Evolutionary conservation across 176 grass and related monocot species (phyloP).

Genomic region (Oryza australiensis): DNA sequence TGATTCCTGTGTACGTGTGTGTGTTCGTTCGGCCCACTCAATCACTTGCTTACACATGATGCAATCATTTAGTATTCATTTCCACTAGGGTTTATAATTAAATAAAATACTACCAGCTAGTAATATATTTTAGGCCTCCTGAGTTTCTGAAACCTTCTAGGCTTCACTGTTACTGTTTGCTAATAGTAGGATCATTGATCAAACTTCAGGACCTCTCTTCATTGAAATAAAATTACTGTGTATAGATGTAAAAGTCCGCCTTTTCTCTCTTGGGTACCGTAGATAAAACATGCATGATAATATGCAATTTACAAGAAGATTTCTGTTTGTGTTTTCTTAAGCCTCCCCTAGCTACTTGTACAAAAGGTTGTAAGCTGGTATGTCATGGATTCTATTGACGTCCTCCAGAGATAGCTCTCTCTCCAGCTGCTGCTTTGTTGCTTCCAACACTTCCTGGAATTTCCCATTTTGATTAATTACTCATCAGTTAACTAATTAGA

Average conservation of each 20-base stretch:
- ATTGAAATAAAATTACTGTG: neutral
- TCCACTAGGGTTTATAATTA: neutral
- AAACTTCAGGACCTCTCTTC: too few species aligned
- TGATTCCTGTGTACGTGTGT: neutral
- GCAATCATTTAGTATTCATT: neutral
- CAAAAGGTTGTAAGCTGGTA: constrained; percentile 88
- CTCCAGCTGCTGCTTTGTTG: constrained; percentile 84
- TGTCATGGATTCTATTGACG: constrained; percentile 65
- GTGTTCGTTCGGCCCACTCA: neutral
- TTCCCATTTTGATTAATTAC: neutral
- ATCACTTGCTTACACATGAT: neutral
- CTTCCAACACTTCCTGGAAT: constrained; percentile 71
- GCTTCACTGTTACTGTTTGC: neutral
- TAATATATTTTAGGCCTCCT: too few species aligned
- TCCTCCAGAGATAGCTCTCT: constrained; percentile 88
- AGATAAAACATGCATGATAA: too few species aligned
- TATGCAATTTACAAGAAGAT: too few species aligned
- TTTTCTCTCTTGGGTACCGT: too few species aligned
- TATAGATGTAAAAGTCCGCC: too few species aligned
- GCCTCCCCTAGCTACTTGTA: constrained; percentile 43
- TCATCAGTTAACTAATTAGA: neutral
- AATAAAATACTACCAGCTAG: neutral
- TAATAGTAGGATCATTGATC: too few species aligned
- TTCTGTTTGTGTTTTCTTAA: neutral
- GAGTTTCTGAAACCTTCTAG: neutral